Percentiles rank a stretch among this genome's conserved stretches.
Conservation (phyloP, 2,329 filamentous ascomycete genomes). For the Aaosphaeria pasadenensis region DNA sequence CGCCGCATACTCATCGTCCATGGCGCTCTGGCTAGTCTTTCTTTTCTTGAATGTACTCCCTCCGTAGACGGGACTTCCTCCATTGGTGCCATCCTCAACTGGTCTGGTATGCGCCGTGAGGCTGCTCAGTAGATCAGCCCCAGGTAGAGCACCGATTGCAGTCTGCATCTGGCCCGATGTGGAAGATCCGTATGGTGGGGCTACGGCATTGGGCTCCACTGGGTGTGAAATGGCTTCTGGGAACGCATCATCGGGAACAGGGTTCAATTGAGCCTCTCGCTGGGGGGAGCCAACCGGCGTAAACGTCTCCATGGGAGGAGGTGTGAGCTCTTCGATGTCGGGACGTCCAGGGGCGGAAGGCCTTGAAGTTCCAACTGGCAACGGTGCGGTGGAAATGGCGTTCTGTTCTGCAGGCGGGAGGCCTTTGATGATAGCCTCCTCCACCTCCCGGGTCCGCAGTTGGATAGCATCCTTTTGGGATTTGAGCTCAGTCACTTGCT, state of each 20-base stretch:
- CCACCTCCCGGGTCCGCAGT: slow-evolving; percentile 80
- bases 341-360: slow-evolving; percentile 60
- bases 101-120: slow-evolving; percentile 22
- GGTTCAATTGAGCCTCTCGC: slow-evolving; percentile 18
- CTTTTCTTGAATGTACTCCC: slow-evolving; percentile 33
- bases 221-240: slow-evolving; percentile 21
- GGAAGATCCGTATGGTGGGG: slow-evolving; percentile 16
- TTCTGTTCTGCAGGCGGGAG: slow-evolving; percentile 61
- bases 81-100: slow-evolving; percentile 12
- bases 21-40: slow-evolving; percentile 31
- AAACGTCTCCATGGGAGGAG: slow-evolving; percentile 62
- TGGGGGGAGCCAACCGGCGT: slow-evolving; percentile 51
- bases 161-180: slow-evolving; percentile 19
- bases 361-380: slow-evolving; percentile 14
- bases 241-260: slow-evolving; percentile 24
- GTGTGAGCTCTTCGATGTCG: slow-evolving; percentile 81
- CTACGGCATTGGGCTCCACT: slow-evolving; percentile 20
- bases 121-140: slow-evolving; percentile 29
- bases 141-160: slow-evolving; percentile 14
- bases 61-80: slow-evolving; percentile 15
- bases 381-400: slow-evolving; percentile 41
- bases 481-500: slow-evolving; percentile 60
- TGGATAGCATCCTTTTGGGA: slow-evolving; percentile 72
- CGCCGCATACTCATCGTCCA: slow-evolving; percentile 37
- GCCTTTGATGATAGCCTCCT: slow-evolving; percentile 85